A percentile compares a stretch with the other conserved stretches of the same genome.
phyloP scores from a whole-genome alignment of 192 early-diverging fungal genomes.

The Coemansia erecta region DNA sequence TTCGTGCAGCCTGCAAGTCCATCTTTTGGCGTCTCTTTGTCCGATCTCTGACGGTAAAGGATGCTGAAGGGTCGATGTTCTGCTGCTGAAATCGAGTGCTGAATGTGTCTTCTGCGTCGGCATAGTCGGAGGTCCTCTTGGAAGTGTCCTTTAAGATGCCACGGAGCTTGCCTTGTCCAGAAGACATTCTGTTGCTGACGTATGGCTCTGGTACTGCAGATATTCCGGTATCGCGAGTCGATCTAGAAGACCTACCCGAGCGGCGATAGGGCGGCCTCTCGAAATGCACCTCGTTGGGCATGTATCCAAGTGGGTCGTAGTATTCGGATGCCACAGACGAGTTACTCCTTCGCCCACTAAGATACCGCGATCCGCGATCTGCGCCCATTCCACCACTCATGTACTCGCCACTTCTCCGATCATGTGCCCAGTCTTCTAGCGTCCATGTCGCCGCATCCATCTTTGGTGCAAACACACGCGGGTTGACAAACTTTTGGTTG shows the following conservation, averaged over 20 bases:
- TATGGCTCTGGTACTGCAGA: conserved; percentile 2
- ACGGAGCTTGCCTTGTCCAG: background rate
- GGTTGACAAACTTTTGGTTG: conserved; percentile 62
- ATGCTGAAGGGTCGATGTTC: conserved; percentile 2
- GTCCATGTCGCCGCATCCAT: conserved; percentile 50
- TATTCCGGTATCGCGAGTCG: conserved; percentile 8
- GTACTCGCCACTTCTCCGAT: conserved; percentile 8
- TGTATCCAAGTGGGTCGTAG: background rate
- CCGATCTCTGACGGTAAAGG: conserved; percentile 6
- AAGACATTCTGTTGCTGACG: background rate
- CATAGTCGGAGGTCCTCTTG: background rate
- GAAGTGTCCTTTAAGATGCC: background rate
- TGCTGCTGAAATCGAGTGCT: background rate
- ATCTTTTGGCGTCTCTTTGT: background rate
- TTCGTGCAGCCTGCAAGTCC: background rate
- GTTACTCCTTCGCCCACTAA: background rate
- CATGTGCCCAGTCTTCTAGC: conserved; percentile 35
- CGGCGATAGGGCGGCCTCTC: background rate
- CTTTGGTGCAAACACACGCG: conserved; percentile 59
- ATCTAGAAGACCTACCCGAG: conserved; percentile 1
- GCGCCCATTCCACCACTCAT: background rate
- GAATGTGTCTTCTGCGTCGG: background rate
- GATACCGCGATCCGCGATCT: background rate
- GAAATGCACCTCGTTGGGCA: background rate
- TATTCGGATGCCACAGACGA: background rate